Evolutionary conservation across 169 alveolate species (phyloP).

Genomic region (Plasmodium falciparum): DNA sequence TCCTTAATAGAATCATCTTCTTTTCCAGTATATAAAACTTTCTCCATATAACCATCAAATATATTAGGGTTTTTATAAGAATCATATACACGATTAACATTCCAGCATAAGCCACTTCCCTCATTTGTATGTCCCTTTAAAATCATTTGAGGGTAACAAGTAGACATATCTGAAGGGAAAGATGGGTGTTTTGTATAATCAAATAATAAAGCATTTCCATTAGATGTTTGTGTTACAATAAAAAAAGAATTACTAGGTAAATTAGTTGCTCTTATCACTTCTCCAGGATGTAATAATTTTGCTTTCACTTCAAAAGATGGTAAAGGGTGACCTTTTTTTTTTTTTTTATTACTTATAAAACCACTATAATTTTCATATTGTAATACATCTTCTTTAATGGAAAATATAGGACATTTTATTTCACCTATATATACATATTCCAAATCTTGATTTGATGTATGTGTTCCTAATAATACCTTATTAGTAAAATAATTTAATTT

Average conservation of each 20-base stretch:
- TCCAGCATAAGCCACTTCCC: conserved; percentile 95
- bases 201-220: conserved; percentile 92
- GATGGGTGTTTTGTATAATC: conserved; percentile 95
- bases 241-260: conserved; percentile 93
- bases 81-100: conserved; percentile 58
- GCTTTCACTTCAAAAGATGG: conserved; percentile 88
- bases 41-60: background rate
- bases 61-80: background rate
- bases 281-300: conserved; percentile 89
- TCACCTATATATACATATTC: conserved; percentile 93
- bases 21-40: background rate
- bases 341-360: conserved; percentile 76
- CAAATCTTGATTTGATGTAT: conserved; percentile 93
- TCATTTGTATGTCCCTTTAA: conserved; percentile 93
- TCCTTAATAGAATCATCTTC: background rate
- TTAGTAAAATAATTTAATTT: conserved; percentile 86
- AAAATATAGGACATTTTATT: conserved; percentile 81
- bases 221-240: conserved; percentile 93
- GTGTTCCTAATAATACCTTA: conserved; percentile 94
- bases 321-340: conserved; percentile 44
- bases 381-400: conserved; percentile 80
- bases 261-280: conserved; percentile 89
- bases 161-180: conserved; percentile 89
- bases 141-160: conserved; percentile 91
- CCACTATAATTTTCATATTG: conserved; percentile 86